Base-by-base conservation (phyloP, 495 filamentous ascomycete species). In the Trichoderma erinaceum region DNA sequence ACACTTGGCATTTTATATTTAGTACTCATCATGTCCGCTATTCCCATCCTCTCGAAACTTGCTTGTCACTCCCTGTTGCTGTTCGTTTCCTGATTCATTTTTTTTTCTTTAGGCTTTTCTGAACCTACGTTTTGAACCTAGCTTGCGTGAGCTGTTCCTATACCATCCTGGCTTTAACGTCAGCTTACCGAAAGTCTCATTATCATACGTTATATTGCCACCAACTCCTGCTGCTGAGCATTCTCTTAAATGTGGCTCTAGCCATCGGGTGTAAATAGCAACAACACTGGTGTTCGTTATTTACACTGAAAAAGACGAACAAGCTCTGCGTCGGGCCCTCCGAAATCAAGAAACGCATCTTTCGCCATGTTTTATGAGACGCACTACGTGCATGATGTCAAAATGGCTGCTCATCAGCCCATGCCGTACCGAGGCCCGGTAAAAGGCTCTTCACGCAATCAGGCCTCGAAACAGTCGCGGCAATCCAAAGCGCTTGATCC, bases 401-500 rank as follows among this genome's bases (percentile, higher is more conserved):
- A 61, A n/a, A n/a, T 25, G 16, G 56, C 56, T 1, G 23, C 27
- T 10, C 56, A 29, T 23, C 48, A 69, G 41, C 64, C 66, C 41
- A 23, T 46, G n/a, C 65, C 63, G 18, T 44, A 46, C 58, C 32
- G 27, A 32, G 66, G 35, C 48, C 32, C 44, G 12, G 35, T 10
- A 56, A 70, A 68, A 25, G 15, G 15, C 23, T 27, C 56, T 3
- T 61, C 56, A 10, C 23, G 56, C 56, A 27, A 41, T 66, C 67
- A 46, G n/a, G 48, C 25, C 11, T 32, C 56, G 16, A 64, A 64
- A 29, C 67, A 18, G 7, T 61, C 48, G 35, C 69, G 79, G 67
- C 78, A 80, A 41, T 75, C 56, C 56, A 61, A 81, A 29, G 76
- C 78, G 21, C 80, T 85, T 63, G 83, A 86, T 64, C 74, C 83